These are phyloP conservation scores for Gastrodia elata DNA, from an alignment of 106 monocot species.

Conservation along the genomic window DNA sequence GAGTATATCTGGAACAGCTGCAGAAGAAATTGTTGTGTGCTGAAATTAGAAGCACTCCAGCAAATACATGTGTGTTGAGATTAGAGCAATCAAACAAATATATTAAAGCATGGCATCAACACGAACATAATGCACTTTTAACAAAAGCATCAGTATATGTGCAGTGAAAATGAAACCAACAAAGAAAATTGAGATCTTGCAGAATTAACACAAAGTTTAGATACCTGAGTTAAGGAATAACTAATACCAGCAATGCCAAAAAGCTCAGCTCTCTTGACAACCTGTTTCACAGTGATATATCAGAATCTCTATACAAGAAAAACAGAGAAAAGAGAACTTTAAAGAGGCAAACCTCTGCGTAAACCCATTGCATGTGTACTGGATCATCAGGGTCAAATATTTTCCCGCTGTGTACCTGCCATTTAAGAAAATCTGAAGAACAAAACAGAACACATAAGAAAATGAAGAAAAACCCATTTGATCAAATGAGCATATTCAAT, in stretches of 20 bases:
- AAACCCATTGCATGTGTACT: constrained; percentile 97
- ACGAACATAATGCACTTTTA: too few species aligned
- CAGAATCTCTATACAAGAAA: background rate
- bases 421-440: background rate
- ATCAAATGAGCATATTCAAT: constrained; percentile 99
- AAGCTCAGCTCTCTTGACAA: constrained; percentile 89
- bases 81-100: too few species aligned
- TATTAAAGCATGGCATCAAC: too few species aligned
- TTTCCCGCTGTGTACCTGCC: constrained; percentile 73
- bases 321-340: too few species aligned
- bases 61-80: too few species aligned
- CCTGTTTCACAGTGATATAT: constrained; percentile 34
- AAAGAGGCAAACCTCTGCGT: constrained; percentile 50
- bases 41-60: too few species aligned
- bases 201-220: background rate
- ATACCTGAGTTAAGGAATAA: constrained; percentile 92
- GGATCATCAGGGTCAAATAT: constrained; percentile 94
- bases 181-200: background rate
- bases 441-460: background rate
- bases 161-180: too few species aligned
- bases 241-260: constrained; percentile 95
- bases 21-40: too few species aligned
- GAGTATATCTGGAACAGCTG: too few species aligned
- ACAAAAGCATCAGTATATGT: too few species aligned
- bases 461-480: constrained; percentile 39